Evolutionary conservation across 73 alveolate species (phyloP).

Genomic region (Durusdinium trenchii): DNA sequence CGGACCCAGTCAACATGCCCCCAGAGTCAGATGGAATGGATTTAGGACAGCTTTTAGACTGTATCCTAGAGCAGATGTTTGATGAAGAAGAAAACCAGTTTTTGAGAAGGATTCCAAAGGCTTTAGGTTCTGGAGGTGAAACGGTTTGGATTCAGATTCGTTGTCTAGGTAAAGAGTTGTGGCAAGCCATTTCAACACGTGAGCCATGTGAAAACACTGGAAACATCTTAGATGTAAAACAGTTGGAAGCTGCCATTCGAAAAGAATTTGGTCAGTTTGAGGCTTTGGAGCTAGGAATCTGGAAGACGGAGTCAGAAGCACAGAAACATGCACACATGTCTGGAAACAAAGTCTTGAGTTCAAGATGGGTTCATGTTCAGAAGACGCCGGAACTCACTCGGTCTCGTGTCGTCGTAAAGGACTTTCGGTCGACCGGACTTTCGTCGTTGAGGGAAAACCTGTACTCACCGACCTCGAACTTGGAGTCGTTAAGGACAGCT

Average conservation of each 20-base stretch:
- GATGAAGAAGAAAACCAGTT: no score
- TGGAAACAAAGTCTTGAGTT: neutral
- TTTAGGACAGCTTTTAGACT: neutral
- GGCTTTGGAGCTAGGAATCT: neutral
- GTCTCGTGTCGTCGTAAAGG: neutral
- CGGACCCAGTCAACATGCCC: neutral
- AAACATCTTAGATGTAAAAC: neutral
- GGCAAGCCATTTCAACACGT: neutral
- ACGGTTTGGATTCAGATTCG: neutral
- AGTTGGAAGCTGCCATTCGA: neutral
- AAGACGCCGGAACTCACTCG: neutral
- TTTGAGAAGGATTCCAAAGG: neutral
- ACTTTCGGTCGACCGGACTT: neutral
- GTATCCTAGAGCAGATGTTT: no score
- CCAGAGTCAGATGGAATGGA: neutral
- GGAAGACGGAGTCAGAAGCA: neutral
- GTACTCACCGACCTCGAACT: neutral
- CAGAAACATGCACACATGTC: neutral
- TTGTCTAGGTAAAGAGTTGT: neutral
- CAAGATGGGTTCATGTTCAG: neutral
- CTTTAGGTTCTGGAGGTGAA: neutral
- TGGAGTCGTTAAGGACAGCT: neutral
- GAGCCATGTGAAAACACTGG: neutral
- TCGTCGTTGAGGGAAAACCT: neutral
- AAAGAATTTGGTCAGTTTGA: neutral